A percentile compares a stretch with the other conserved stretches of the same genome.
Evolutionary conservation across 1,284 basidiomycete genomes (phyloP).

Genomic region (Prillingera fragicola): DNA sequence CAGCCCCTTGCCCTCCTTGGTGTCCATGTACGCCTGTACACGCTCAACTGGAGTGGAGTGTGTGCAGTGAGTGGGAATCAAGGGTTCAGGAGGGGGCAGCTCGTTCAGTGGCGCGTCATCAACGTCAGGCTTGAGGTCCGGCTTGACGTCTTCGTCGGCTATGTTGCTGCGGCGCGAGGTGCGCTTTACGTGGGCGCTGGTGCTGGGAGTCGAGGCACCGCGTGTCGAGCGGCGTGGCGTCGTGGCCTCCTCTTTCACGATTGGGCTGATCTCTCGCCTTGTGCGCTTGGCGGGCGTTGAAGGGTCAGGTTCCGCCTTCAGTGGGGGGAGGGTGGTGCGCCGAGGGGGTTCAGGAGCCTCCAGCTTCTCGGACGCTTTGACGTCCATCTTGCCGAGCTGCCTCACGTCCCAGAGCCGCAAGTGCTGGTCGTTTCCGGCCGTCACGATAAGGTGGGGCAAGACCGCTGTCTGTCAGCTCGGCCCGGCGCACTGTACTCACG

Average conservation of each 20-base stretch:
- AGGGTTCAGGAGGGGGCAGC: too few relatives aligned
- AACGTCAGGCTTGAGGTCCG: constrained; percentile 2
- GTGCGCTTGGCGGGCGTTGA: too few relatives aligned
- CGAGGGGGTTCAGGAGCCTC: constrained; percentile 10
- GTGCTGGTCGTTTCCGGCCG: constrained; percentile 43
- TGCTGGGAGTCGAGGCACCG: too few relatives aligned
- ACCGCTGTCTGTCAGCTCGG: constrained; percentile 27
- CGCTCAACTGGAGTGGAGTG: constrained; percentile 23
- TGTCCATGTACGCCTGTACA: constrained; percentile 18
- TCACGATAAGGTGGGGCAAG: constrained; percentile 43
- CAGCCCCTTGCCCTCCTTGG: constrained; percentile 31
- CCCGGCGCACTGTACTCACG: constrained; percentile 29
- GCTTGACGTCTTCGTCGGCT: constrained; percentile 7
- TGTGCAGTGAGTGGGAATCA: constrained; percentile 21
- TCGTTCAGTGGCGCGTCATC: constrained; percentile 1
- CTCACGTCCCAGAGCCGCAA: constrained; percentile 47
- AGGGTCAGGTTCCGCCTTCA: too few relatives aligned
- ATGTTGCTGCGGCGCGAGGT: too few relatives aligned
- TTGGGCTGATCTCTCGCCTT: too few relatives aligned
- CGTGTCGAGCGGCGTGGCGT: too few relatives aligned
- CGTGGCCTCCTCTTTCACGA: constrained; percentile 8
- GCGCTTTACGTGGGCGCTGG: too few relatives aligned
- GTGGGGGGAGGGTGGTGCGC: too few relatives aligned
- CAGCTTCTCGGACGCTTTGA: constrained; percentile 14
- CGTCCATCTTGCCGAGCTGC: constrained; percentile 28